Evolutionary conservation across 202 grass and related monocot genomes (phyloP).

Genomic region (Brachypodium distachyon): DNA sequence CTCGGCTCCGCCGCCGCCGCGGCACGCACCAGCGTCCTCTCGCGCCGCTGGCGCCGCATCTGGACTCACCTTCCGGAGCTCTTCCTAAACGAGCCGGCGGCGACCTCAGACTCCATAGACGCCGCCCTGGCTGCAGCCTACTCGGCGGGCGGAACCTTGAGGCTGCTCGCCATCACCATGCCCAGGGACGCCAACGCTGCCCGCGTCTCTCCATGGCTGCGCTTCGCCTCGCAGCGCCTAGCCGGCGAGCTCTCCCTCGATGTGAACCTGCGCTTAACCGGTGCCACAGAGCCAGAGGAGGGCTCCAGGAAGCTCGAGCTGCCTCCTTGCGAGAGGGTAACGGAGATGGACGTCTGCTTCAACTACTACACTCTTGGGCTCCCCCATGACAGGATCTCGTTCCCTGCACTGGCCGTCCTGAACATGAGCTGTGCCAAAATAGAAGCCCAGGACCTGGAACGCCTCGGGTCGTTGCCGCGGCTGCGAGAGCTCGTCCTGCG

Average conservation of each 20-base stretch:
- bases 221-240: not conserved
- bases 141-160: not conserved
- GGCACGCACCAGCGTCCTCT: slow-evolving; percentile 5
- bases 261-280: too few species aligned
- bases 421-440: not conserved
- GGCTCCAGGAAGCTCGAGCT: not conserved
- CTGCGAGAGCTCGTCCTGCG: not conserved
- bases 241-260: not conserved
- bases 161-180: not conserved
- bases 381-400: not conserved
- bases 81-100: not conserved
- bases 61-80: not conserved
- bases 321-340: not conserved
- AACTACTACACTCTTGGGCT: not conserved
- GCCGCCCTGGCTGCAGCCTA: not conserved
- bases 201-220: not conserved
- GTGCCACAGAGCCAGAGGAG: too few species aligned
- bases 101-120: not conserved
- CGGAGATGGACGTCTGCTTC: not conserved
- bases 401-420: not conserved
- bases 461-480: not conserved
- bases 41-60: not conserved
- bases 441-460: not conserved
- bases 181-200: too few species aligned
- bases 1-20: not conserved